Conservation (phyloP, 2,329 filamentous ascomycete species). For the Madurella fahalii region DNA sequence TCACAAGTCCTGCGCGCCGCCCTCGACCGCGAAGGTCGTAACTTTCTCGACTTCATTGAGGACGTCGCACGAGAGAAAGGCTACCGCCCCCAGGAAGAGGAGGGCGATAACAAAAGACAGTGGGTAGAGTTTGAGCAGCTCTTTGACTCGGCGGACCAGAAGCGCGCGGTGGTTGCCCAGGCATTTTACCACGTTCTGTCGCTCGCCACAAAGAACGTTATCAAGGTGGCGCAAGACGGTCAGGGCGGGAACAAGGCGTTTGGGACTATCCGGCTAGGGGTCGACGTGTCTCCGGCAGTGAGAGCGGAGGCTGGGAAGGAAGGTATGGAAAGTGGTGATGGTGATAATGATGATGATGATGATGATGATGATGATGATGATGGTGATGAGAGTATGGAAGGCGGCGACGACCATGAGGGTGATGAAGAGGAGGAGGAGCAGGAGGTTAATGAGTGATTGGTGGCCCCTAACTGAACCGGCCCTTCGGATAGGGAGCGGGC, state of each 20-base stretch:
- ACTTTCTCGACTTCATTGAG: constrained; percentile 45
- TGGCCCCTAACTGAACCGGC: too few species aligned
- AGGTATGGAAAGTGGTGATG: neutral
- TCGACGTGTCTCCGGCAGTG: constrained; percentile 24
- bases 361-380: neutral
- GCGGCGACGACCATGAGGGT: neutral
- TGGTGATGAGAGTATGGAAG: neutral
- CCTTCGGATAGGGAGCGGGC: too few species aligned
- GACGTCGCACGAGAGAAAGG: constrained; percentile 34
- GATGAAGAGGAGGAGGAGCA: too few species aligned
- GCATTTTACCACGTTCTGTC: constrained; percentile 71
- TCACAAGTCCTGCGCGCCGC: constrained; percentile 33
- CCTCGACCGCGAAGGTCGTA: constrained; percentile 43
- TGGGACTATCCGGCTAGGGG: constrained; percentile 45
- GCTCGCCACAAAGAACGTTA: constrained; percentile 61
- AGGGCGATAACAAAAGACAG: constrained; percentile 25
- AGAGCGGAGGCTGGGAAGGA: neutral
- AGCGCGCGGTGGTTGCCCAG: constrained; percentile 64
- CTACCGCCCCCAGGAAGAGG: constrained; percentile 28
- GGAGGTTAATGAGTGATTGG: too few species aligned
- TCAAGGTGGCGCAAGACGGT: constrained; percentile 59
- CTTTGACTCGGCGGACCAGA: constrained; percentile 53
- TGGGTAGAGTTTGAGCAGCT: constrained; percentile 67
- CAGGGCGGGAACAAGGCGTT: constrained; percentile 35
- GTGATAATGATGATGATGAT: neutral